Conservation (phyloP, 2,329 filamentous ascomycete genomes). For the Rasamsonia emersonii region DNA sequence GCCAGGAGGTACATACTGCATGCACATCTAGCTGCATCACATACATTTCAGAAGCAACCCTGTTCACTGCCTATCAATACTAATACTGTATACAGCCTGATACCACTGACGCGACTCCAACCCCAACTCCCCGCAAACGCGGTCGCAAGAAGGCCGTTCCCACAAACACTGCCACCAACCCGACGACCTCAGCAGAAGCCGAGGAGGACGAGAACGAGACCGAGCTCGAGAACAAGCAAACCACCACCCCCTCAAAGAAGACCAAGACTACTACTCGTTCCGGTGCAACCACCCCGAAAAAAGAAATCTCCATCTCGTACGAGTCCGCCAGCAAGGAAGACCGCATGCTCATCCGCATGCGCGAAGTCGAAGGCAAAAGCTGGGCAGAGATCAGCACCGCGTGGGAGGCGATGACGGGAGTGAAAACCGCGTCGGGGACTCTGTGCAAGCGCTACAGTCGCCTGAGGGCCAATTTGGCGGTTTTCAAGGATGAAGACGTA, state of each 20-base stretch:
- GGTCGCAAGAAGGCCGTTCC: constrained; percentile 12
- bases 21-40: too few relatives aligned
- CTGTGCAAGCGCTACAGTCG: constrained; percentile 30
- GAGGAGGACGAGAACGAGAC: constrained; percentile 7
- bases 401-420: constrained; percentile 20
- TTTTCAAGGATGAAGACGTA: constrained; percentile 28
- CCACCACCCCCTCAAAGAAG: too few relatives aligned
- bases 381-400: constrained; percentile 20
- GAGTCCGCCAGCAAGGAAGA: constrained; percentile 15
- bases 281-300: too few relatives aligned
- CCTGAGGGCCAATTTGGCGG: constrained; percentile 32
- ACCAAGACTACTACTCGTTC: neutral
- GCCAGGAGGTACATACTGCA: too few relatives aligned
- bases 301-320: constrained; percentile 15
- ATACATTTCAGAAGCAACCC: too few relatives aligned
- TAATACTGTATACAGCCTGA: too few relatives aligned
- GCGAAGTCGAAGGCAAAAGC: constrained; percentile 15
- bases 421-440: constrained; percentile 24
- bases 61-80: too few relatives aligned
- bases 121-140: constrained; percentile 14
- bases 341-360: constrained; percentile 19
- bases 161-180: constrained; percentile 1
- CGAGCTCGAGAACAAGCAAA: too few relatives aligned
- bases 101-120: constrained; percentile 1
- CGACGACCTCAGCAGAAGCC: constrained; percentile 11